phyloP scores from a whole-genome alignment of 2,329 filamentous ascomycete species.

The Daldinia sp. region DNA sequence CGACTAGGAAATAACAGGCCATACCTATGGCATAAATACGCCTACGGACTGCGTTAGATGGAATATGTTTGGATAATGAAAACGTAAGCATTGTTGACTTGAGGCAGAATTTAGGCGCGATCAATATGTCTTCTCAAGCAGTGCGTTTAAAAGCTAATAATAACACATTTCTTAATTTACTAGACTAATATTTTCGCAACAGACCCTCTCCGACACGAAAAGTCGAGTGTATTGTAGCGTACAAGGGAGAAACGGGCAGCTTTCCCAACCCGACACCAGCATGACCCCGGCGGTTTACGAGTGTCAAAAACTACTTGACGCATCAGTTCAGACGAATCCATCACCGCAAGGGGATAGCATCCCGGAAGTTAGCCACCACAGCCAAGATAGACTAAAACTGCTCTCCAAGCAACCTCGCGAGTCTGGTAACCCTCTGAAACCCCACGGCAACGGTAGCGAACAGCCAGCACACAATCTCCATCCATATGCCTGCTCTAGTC shows the following conservation, averaged over 20 bases:
- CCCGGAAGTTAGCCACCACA: neutral
- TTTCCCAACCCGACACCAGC: neutral
- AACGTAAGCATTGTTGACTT: neutral
- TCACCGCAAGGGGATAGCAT: neutral
- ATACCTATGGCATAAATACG: too few species aligned
- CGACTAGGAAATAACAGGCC: neutral
- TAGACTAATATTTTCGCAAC: conserved; percentile 4
- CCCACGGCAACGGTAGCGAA: neutral
- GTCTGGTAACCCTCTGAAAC: neutral
- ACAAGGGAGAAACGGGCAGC: neutral
- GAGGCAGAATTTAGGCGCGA: neutral
- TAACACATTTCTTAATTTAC: too few species aligned
- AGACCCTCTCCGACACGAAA: neutral
- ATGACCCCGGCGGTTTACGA: neutral
- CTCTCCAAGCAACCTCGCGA: neutral
- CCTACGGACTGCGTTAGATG: neutral
- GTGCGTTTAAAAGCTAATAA: neutral
- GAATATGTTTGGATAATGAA: neutral
- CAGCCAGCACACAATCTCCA: neutral
- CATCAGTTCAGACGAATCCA: neutral
- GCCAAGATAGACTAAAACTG: neutral
- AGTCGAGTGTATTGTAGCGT: neutral
- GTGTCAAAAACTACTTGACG: neutral
- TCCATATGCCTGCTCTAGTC: neutral
- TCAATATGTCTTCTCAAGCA: neutral